Base-by-base conservation (phyloP, 2,329 filamentous ascomycete species). In the Penicillium frequentans region DNA sequence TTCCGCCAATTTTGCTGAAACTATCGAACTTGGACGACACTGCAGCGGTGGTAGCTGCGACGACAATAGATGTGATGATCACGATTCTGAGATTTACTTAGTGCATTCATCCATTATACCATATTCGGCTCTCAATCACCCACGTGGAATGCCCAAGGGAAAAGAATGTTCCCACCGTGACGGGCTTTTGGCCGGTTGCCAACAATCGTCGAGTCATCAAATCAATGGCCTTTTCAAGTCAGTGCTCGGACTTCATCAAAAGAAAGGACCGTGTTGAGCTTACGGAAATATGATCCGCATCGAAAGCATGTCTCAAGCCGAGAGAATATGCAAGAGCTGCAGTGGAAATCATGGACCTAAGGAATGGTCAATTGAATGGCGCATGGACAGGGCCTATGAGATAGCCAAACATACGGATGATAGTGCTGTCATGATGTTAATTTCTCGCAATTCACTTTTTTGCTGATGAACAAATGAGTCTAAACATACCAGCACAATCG, bases 111-210 rank as follows among this genome's bases (percentile, higher is more conserved):
- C 45, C 43, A 49, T 21, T 21, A 9, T 29, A 5, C 14, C 19
- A 10, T 47, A 5, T 29, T 21, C 27, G 19, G 11, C 19, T 8
- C 14, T 33, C 5, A 3, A 2, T 54, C 10, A 60, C 70, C 61
- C 70, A 82, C 74, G 93, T 97, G 24, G 90, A 96, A 76, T 98
- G 93, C 0, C 95, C 93, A 0, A 98, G 83, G 0, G 90, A 93
- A 79, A 99, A 98, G 73, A 91, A 98, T 1, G 91, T 96, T 44
- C 93, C 95, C 1, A 98, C 93, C 0, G 93, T 93, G 11, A 96
- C 92, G 2, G 93, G 93, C 1, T 86, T 85, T 70, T 95, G 91
- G 19, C 91, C 92, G 0, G 90, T 85, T 0, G 93, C 93, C 37
- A 98, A 86, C 24, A 98, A 84, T 7, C 93, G 87, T 3, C 95